These are phyloP conservation scores for Boletus tomentosulus DNA, from an alignment of 768 basidiomycete genomes.

Conservation along the genomic window DNA sequence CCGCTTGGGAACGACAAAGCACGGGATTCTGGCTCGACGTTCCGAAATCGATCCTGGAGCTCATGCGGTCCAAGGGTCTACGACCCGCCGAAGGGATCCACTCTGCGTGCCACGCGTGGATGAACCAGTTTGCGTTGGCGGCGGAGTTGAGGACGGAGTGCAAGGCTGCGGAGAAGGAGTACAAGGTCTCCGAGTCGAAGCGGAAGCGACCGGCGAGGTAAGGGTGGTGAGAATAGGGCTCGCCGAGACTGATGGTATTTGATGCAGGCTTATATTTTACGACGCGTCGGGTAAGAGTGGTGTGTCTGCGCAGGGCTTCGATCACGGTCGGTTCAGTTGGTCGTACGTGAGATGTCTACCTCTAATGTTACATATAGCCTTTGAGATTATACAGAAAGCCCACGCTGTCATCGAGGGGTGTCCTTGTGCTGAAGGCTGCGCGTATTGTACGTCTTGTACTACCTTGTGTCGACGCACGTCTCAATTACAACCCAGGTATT, in stretches of 20 bases:
- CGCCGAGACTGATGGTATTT: background rate
- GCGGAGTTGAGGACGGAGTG: slow-evolving; percentile 79
- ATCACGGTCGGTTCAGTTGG: slow-evolving; percentile 51
- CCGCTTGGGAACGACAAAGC: slow-evolving; percentile 69
- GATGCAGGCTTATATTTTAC: slow-evolving; percentile 70
- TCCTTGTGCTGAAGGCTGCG: slow-evolving; percentile 66
- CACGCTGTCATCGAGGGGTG: slow-evolving; percentile 55
- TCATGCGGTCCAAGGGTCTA: slow-evolving; percentile 53
- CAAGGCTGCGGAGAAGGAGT: slow-evolving; percentile 74
- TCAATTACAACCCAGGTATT: slow-evolving; percentile 47
- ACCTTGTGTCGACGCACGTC: background rate
- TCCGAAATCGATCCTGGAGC: slow-evolving; percentile 45
- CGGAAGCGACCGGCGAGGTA: slow-evolving; percentile 61
- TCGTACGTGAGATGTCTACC: background rate
- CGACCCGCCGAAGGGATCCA: slow-evolving; percentile 80
- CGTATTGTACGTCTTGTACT: slow-evolving; percentile 47
- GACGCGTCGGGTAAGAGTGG: slow-evolving; percentile 70
- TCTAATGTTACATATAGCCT: slow-evolving; percentile 34
- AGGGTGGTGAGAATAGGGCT: background rate
- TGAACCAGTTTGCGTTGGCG: slow-evolving; percentile 70
- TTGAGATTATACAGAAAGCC: slow-evolving; percentile 56
- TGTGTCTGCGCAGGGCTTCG: slow-evolving; percentile 74
- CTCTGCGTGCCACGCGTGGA: slow-evolving; percentile 76
- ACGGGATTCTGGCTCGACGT: slow-evolving; percentile 81
- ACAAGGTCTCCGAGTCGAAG: slow-evolving; percentile 44